Base-by-base conservation (phyloP, 495 filamentous ascomycete genomes). In the Hypoxylon lienhwacheense region DNA sequence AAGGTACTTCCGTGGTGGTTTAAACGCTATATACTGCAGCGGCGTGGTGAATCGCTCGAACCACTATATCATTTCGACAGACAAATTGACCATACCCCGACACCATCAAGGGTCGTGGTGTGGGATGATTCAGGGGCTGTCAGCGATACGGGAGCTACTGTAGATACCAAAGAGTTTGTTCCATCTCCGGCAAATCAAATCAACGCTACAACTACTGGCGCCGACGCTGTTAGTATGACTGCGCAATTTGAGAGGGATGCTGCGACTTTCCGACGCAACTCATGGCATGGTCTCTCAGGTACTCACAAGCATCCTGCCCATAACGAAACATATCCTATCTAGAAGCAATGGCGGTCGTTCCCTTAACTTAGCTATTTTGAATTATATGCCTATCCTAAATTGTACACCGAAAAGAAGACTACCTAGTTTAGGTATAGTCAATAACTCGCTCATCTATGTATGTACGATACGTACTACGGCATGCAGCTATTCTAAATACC, bases 1-100 rank as follows among this genome's bases (percentile, higher is more conserved):
- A 66, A 70, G 37, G 70, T 67, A 12, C 53, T 79, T 7, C 81
- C 81, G 0, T 83, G 75, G 73, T 82, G 75, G 72, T 64, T 81
- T 60, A 77, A 73, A 58, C 66, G 70, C 5, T 75, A 75, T 41
- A 63, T 84, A n/a, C 57, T 83, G 16, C 54, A 63, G 33, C 56
- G 65, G 43, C 80, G 74, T 58, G 61, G 53, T 46, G 66, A 51
- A 2, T 46, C 40, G 8, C 69, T 68, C 17, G 71, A 75, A n/a
- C 63, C 70, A 41, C 69, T 81, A 5, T 81, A 79, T 41, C 61
- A 66, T 25, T 69, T 68, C 28, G 68, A 71, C n/a, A 28, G 32
- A 20, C 41, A 24, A 10, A 29, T 47, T 4, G 35, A 51, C 17
- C 4, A 19, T 19, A 4, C n/a, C 29, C 11, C 46, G 15, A 10